phyloP scores from a whole-genome alignment of 495 filamentous ascomycete species.

The Collariella sp. region DNA sequence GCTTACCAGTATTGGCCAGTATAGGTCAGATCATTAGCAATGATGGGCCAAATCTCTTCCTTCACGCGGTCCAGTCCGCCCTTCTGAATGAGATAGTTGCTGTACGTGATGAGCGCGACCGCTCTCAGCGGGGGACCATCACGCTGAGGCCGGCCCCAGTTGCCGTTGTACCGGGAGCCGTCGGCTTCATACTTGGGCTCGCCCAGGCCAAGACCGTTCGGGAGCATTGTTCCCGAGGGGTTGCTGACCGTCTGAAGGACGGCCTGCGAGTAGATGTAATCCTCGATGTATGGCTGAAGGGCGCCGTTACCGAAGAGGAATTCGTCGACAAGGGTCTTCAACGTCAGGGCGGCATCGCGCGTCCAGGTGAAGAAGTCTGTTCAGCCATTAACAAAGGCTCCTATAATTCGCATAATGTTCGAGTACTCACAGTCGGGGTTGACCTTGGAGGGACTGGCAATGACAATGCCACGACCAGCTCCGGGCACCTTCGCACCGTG shows the following conservation, averaged over 20 bases:
- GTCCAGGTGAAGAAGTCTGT: conserved; percentile 57
- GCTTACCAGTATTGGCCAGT: conserved; percentile 55
- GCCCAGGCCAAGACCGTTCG: conserved; percentile 39
- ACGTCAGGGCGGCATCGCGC: conserved; percentile 53
- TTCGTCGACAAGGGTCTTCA: conserved; percentile 51
- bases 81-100: conserved; percentile 35
- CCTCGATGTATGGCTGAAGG: conserved; percentile 44
- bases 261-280: conserved; percentile 50
- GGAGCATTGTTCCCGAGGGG: conserved; percentile 44
- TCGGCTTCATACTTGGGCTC: conserved; percentile 44
- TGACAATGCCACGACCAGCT: conserved; percentile 44
- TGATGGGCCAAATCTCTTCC: conserved; percentile 48
- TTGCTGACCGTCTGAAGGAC: conserved; percentile 49
- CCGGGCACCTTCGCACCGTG: conserved; percentile 37
- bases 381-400: no score
- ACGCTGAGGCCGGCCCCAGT: conserved; percentile 48
- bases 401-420: conserved; percentile 1
- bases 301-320: conserved; percentile 43
- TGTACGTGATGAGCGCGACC: conserved; percentile 41
- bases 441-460: conserved; percentile 49
- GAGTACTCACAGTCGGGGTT: conserved; percentile 46
- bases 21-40: conserved; percentile 56
- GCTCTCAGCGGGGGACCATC: conserved; percentile 61
- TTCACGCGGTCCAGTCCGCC: conserved; percentile 32
- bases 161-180: conserved; percentile 19